Evolutionary conservation across 73 alveolate genomes (phyloP).

Genomic region (Paramecium sexaurelia): DNA sequence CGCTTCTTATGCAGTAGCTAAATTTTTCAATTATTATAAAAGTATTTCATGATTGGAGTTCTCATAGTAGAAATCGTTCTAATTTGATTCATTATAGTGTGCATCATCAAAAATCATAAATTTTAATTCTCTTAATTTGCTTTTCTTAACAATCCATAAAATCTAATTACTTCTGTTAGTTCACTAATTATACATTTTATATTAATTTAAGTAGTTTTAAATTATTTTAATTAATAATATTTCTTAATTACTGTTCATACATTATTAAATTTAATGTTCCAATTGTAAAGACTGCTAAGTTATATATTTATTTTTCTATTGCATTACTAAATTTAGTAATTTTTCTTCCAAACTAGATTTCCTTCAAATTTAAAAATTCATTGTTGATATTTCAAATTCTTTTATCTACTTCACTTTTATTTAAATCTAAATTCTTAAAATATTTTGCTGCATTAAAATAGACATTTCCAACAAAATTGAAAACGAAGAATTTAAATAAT

Average conservation of each 20-base stretch:
- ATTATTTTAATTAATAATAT: neutral
- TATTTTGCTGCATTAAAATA: too few relatives aligned
- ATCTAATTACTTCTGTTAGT: constrained; percentile 31
- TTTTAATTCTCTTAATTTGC: neutral
- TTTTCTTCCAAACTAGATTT: neutral
- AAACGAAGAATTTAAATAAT: neutral
- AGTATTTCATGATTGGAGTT: neutral
- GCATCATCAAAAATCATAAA: constrained; percentile 10
- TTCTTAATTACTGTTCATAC: neutral
- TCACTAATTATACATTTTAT: neutral
- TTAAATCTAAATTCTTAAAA: too few relatives aligned
- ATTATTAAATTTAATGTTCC: neutral
- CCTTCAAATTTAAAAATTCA: neutral
- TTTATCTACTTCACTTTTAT: too few relatives aligned
- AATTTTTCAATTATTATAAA: neutral
- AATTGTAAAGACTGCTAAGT: neutral
- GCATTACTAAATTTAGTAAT: neutral
- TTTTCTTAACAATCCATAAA: neutral
- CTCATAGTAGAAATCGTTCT: neutral
- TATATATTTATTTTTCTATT: neutral
- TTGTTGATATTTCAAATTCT: too few relatives aligned
- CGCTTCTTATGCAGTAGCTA: neutral
- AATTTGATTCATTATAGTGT: neutral
- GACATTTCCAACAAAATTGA: neutral
- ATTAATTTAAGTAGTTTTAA: neutral